Evolutionary conservation across 208 protist species (phyloP).

Genomic region (Leishmania martiniquensis): DNA sequence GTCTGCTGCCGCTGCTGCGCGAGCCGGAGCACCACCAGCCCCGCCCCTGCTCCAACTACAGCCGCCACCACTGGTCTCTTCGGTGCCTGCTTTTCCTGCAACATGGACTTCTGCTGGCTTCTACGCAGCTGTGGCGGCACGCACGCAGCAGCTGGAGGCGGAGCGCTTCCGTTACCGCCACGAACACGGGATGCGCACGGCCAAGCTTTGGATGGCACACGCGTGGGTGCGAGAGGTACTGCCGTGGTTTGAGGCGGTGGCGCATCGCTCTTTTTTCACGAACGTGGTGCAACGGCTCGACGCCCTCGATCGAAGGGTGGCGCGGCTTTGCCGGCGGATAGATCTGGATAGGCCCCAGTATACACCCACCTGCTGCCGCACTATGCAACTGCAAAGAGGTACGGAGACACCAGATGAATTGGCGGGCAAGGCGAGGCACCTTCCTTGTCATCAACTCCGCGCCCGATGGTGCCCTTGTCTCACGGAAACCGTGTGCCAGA

Average conservation of each 20-base stretch:
- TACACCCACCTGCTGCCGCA: background rate
- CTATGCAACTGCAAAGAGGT: background rate
- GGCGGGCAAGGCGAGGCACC: background rate
- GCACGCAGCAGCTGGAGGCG: conserved; percentile 1
- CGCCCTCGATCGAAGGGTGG: conserved; percentile 12
- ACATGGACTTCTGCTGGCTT: background rate
- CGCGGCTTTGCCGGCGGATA: conserved; percentile 16
- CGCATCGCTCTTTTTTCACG: conserved; percentile 17
- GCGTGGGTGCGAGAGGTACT: conserved; percentile 28
- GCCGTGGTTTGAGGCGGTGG: conserved; percentile 38
- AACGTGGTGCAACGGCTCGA: conserved; percentile 9
- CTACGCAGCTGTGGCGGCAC: background rate
- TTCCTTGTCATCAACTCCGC: background rate
- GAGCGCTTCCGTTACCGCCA: background rate
- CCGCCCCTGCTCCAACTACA: background rate
- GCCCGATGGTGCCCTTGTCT: background rate
- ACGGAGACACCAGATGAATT: background rate
- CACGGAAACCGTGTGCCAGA: too few species aligned
- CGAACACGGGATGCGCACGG: conserved; percentile 6
- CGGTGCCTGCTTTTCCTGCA: background rate
- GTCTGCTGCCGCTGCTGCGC: background rate
- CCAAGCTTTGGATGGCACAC: conserved; percentile 37
- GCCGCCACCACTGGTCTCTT: background rate
- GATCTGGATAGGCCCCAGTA: conserved; percentile 28
- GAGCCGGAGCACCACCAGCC: background rate